These are phyloP conservation scores for Chenopodium formosanum DNA, from an alignment of 148 eudicot species.

Conservation along the genomic window DNA sequence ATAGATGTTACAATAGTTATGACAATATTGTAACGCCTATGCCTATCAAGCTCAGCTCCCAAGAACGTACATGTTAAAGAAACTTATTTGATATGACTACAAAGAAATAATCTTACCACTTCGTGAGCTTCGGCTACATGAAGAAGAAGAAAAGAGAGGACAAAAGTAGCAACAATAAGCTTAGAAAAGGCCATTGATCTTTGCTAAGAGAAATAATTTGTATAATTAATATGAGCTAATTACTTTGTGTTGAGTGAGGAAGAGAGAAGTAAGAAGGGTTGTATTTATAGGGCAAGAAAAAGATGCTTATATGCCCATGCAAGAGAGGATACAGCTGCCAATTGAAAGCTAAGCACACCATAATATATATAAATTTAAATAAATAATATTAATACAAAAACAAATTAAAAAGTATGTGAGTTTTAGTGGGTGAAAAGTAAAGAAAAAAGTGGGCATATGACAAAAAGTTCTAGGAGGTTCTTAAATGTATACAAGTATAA, in stretches of 20 bases:
- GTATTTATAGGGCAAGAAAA: slow-evolving; percentile 15
- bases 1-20: no score
- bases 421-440: slow-evolving; percentile 23
- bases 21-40: no score
- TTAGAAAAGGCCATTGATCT: slow-evolving; percentile 29
- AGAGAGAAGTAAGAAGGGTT: neutral
- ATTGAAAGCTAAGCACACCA: slow-evolving; percentile 18
- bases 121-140: slow-evolving; percentile 24
- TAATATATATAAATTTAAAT: neutral
- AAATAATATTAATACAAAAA: neutral
- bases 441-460: slow-evolving; percentile 3
- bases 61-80: no score
- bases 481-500: neutral
- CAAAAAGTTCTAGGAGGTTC: slow-evolving; percentile 13
- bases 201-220: neutral
- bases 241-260: neutral
- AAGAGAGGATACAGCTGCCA: slow-evolving; percentile 26
- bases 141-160: slow-evolving; percentile 34
- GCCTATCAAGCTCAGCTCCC: no score
- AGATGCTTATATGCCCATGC: neutral
- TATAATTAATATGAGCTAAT: neutral
- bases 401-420: neutral
- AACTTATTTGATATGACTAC: neutral
- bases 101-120: slow-evolving; percentile 17
- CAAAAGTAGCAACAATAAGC: slow-evolving; percentile 20